Percentiles rank a stretch among this genome's conserved stretches.
phyloP scores from a whole-genome alignment of 371 early-diverging fungal species.

The Actinomortierella ambigua region DNA sequence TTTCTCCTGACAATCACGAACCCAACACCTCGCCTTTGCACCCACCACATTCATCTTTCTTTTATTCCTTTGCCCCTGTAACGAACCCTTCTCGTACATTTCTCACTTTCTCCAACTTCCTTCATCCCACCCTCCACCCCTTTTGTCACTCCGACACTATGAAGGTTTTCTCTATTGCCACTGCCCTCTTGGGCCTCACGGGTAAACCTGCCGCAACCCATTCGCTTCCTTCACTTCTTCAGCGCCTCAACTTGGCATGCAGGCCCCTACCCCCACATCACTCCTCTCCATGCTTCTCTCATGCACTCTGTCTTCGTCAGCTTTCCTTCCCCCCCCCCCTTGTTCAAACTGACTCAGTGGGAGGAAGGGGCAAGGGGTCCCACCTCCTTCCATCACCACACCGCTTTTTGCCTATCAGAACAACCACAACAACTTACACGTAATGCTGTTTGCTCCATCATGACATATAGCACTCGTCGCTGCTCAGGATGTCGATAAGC shows the following conservation, averaged over 20 bases:
- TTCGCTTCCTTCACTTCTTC: no score
- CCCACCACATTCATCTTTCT: background rate
- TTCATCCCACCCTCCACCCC: no score
- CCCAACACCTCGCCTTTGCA: background rate
- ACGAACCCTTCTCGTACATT: no score
- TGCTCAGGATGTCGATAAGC: slow-evolving; percentile 44
- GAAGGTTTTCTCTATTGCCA: slow-evolving; percentile 42
- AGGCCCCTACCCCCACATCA: background rate
- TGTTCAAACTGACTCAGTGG: no score
- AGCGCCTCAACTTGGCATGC: background rate
- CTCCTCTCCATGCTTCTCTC: background rate
- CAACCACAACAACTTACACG: background rate
- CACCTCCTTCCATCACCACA: background rate
- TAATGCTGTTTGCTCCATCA: background rate
- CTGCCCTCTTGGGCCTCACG: slow-evolving; percentile 40
- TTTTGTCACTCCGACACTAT: slow-evolving; percentile 6
- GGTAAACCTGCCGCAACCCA: slow-evolving; percentile 11
- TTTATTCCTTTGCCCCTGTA: no score
- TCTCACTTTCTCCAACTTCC: no score
- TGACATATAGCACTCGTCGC: slow-evolving; percentile 21
- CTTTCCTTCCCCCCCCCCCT: background rate
- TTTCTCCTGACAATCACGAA: no score
- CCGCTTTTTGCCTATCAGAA: background rate
- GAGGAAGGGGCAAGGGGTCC: no score
- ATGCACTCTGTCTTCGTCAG: background rate